Base-by-base conservation (phyloP, 768 basidiomycete species). In the Mycena rebaudengoi region DNA sequence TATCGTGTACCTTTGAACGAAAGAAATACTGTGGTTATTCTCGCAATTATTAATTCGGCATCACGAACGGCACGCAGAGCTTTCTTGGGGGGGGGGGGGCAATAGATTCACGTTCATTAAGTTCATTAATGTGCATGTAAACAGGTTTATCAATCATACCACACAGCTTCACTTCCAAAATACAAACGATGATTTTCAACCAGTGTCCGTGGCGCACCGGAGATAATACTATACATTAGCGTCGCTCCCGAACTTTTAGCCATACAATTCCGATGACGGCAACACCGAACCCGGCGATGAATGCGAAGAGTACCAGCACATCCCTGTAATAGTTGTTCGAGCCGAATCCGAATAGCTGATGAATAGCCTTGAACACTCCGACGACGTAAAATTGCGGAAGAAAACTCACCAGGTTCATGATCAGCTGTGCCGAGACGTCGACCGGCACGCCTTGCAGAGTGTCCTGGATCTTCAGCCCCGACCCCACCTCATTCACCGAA, bases 401-500 rank as follows among this genome's bases (percentile, higher is more conserved):
- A 28, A 3, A 33, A 78, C 88, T 64, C 69, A 93, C 92, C 71
- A 91, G 73, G 65, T 92, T 80, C 96, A 98, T 93, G 71, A 98
- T 96, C 65, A 96, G 53, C 49, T 80, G 80, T 0, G 96, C 96
- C 3, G 91, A 92, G 50, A 97, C 83, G 49, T 87, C 75, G 37
- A 98, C 85, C 1, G 92, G 91, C 13, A 97, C 95, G 40, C 95
- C 95, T 65, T 88, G 83, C 23, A 96, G 75, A 6, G 81, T 82
- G 76, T 96, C 95, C 60, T 86, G 62, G 29, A 98, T 98, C 87
- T 89, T 86, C 32, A 98, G 79, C 3, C 96, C 96, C 5, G 92
- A 91, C 37, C 88, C 88, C 16, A 99, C 94, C 74, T 98, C 96
- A 71, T 99, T 99, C 35, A 98, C 92, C 13, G 90, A 83, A 16